Conservation (phyloP, 2,329 filamentous ascomycete genomes). For the Daldinia sp. region DNA sequence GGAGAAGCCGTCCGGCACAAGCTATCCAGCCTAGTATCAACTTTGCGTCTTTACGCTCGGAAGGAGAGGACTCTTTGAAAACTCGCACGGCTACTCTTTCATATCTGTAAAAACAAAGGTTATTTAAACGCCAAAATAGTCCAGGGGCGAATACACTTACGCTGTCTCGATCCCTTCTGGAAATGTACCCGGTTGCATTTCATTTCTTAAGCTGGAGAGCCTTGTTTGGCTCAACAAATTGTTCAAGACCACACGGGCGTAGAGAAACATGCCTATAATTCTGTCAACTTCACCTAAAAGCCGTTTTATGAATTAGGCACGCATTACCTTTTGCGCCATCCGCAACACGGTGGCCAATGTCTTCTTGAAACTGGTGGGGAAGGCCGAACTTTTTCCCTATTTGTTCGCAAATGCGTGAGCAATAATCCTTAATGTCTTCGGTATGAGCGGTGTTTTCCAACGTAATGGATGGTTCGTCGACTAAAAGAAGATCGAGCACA, state of each 20-base stretch:
- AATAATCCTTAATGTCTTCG: not conserved
- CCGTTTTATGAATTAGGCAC: not conserved
- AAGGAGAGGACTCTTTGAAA: not conserved
- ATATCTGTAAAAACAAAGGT: not conserved
- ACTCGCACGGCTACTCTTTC: not conserved
- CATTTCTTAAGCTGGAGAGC: not conserved
- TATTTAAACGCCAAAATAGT: not conserved
- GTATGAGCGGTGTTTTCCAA: not conserved
- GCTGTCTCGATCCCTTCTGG: not conserved
- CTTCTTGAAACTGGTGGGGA: not conserved
- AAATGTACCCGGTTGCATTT: not conserved
- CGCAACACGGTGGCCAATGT: not conserved
- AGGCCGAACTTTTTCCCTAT: not conserved
- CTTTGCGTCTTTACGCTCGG: not conserved
- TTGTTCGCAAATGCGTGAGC: not conserved
- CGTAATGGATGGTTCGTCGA: not conserved
- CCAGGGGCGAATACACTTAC: not conserved
- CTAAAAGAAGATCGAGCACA: not conserved
- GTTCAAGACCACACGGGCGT: slow-evolving; percentile 1
- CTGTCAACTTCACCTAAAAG: not conserved
- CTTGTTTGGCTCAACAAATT: not conserved
- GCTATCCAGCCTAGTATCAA: not conserved
- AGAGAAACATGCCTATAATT: not conserved
- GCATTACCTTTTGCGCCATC: not conserved
- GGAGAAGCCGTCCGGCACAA: not conserved